phyloP scores from a whole-genome alignment of 73 alveolate species.

The Paramecium sexaurelia region DNA sequence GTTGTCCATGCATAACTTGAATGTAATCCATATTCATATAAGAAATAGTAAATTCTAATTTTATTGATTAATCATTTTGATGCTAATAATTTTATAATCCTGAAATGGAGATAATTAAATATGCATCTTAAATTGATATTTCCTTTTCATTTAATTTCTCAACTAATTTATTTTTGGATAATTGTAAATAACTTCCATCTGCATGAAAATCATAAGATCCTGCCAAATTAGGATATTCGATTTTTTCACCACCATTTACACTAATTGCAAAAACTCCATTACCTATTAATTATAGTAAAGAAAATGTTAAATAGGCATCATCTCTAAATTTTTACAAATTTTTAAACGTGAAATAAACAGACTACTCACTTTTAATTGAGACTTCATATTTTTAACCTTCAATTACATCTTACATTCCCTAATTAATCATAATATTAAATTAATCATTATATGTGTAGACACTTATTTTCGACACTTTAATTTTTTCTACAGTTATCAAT shows the following conservation, averaged over 20 bases:
- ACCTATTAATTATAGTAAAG: background rate
- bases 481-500: background rate
- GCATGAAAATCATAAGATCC: slow-evolving; percentile 54
- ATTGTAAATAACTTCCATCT: background rate
- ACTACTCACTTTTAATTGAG: background rate
- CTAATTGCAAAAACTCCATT: slow-evolving; percentile 8
- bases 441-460: background rate
- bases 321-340: slow-evolving; percentile 6
- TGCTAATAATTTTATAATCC: background rate
- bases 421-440: background rate
- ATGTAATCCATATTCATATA: slow-evolving; percentile 17
- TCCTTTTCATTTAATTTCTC: background rate
- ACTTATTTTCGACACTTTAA: background rate
- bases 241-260: background rate
- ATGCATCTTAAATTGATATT: slow-evolving; percentile 7
- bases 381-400: slow-evolving; percentile 8
- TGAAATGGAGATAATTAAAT: background rate
- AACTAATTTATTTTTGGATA: background rate
- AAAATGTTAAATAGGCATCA: background rate
- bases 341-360: background rate
- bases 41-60: background rate
- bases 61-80: background rate
- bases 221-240: background rate
- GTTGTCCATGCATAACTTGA: background rate
- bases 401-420: slow-evolving; percentile 13